Percentiles rank a stretch among this genome's conserved stretches.
phyloP scores from a whole-genome alignment of 2,329 filamentous ascomycete species.

The Cercospora janseana region DNA sequence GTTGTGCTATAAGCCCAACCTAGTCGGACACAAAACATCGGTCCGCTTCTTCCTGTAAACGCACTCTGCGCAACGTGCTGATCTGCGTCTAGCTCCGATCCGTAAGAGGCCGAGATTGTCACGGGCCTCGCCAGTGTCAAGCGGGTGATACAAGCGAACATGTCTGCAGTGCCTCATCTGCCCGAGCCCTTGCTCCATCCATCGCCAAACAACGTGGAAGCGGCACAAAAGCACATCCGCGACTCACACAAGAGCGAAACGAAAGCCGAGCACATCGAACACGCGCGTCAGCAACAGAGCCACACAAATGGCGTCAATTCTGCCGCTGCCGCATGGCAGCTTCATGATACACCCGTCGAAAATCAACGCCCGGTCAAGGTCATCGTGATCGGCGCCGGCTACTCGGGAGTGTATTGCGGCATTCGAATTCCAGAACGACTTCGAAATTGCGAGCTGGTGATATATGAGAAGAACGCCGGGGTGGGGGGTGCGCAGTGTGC shows the following conservation, averaged over 20 bases:
- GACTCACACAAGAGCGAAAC: slow-evolving; percentile 20
- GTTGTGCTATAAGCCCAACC: no score
- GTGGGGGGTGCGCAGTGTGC: slow-evolving; percentile 36
- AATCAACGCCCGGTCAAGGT: slow-evolving; percentile 45
- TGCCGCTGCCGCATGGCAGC: slow-evolving; percentile 26
- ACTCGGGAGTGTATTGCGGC: slow-evolving; percentile 46
- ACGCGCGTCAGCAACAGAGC: not conserved
- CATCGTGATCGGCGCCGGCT: slow-evolving; percentile 47
- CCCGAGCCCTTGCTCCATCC: slow-evolving; percentile 26
- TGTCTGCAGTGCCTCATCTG: slow-evolving; percentile 37
- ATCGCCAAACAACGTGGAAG: slow-evolving; percentile 20
- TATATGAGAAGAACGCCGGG: slow-evolving; percentile 47
- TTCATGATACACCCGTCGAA: slow-evolving; percentile 44
- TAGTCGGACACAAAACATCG: no score
- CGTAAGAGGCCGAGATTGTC: no score
- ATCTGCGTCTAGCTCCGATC: no score
- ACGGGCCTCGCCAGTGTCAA: no score
- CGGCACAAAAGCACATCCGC: slow-evolving; percentile 23
- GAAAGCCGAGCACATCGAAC: slow-evolving; percentile 24
- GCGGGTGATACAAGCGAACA: slow-evolving; percentile 29
- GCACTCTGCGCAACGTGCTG: no score
- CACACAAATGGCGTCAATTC: not conserved
- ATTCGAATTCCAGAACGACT: slow-evolving; percentile 45
- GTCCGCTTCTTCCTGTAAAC: no score
- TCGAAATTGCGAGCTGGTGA: slow-evolving; percentile 42